phyloP scores from a whole-genome alignment of 1,284 basidiomycete genomes.

The Microbotryum intermedium region DNA sequence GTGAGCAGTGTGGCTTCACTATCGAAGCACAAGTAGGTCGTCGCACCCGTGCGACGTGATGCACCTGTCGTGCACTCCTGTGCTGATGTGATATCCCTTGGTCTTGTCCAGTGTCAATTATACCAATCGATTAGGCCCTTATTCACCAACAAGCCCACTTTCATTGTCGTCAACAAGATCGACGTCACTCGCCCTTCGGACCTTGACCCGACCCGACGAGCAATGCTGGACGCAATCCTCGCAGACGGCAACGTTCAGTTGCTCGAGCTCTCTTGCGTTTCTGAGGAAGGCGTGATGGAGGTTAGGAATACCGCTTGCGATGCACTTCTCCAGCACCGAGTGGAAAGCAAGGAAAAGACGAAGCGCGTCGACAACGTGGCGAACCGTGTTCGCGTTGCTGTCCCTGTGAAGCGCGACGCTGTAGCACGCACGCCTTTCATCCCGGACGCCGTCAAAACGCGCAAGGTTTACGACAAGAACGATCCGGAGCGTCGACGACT shows the following conservation, averaged over 20 bases:
- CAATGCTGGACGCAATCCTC: slow-evolving; percentile 77
- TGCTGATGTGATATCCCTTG: neutral
- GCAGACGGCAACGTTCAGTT: slow-evolving; percentile 53
- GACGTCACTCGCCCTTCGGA: slow-evolving; percentile 80
- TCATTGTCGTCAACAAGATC: slow-evolving; percentile 93
- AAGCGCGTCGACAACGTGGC: slow-evolving; percentile 81
- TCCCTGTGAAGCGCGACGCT: slow-evolving; percentile 78
- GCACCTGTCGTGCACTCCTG: neutral
- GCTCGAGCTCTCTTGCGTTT: slow-evolving; percentile 74
- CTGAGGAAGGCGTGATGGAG: slow-evolving; percentile 91
- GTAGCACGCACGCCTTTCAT: slow-evolving; percentile 75
- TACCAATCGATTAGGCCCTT: slow-evolving; percentile 97
- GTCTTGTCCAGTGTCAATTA: slow-evolving; percentile 65
- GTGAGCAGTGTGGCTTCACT: slow-evolving; percentile 90
- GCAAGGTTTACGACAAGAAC: slow-evolving; percentile 59
- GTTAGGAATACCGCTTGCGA: slow-evolving; percentile 89
- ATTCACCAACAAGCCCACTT: slow-evolving; percentile 79
- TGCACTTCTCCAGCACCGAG: slow-evolving; percentile 79
- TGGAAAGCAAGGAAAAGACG: slow-evolving; percentile 87
- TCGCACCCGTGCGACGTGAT: neutral
- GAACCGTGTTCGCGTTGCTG: slow-evolving; percentile 87
- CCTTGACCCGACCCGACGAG: slow-evolving; percentile 60
- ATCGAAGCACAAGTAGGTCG: slow-evolving; percentile 77
- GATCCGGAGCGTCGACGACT: slow-evolving; percentile 65
- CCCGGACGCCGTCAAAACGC: slow-evolving; percentile 62